These are phyloP conservation scores for Cyclanthera cordifolia DNA, from an alignment of 306 rosid species.

Conservation along the genomic window DNA sequence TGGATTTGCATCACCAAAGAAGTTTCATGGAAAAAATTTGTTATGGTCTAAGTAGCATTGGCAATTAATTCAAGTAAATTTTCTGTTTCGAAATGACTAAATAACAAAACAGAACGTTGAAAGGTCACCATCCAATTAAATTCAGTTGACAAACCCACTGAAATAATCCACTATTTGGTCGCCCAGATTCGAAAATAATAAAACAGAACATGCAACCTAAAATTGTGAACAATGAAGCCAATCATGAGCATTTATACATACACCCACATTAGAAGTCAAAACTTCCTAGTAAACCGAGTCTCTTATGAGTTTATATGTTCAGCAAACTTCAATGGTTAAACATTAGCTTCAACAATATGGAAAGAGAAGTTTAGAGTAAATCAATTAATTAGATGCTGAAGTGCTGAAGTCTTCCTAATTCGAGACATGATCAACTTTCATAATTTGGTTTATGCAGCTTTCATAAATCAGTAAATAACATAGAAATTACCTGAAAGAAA, in stretches of 20 bases:
- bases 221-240: background rate
- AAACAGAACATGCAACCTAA: background rate
- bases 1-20: background rate
- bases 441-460: background rate
- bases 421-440: background rate
- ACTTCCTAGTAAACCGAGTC: background rate
- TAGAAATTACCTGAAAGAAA: slow-evolving; percentile 29
- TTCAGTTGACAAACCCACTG: no score
- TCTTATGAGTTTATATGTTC: background rate
- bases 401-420: background rate
- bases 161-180: no score
- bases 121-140: no score
- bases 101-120: background rate
- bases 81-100: background rate
- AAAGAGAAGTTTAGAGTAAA: background rate
- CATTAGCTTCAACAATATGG: background rate
- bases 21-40: background rate
- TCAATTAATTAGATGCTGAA: background rate
- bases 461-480: background rate
- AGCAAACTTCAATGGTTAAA: background rate
- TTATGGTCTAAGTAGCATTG: background rate
- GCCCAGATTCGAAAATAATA: background rate
- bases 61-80: background rate
- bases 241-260: background rate
- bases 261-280: background rate